A percentile compares a stretch with the other conserved stretches of the same genome.
These are phyloP conservation scores for Candida sphagnicola DNA, from an alignment of 805 yeast genomes.

Conservation along the genomic window DNA sequence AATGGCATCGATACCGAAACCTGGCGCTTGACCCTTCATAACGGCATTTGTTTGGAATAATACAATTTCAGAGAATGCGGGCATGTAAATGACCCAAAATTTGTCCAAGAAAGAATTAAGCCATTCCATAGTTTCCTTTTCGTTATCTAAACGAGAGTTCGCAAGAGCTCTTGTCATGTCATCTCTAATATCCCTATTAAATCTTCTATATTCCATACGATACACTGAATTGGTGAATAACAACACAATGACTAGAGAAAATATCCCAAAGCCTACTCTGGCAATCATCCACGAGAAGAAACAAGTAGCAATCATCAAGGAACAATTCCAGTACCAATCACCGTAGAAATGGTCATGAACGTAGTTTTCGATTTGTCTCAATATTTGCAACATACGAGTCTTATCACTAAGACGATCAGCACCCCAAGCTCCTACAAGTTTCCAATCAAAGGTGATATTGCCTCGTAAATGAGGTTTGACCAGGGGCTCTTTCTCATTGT, in stretches of 20 bases:
- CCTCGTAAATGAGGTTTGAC: conserved; percentile 22
- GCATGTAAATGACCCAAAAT: conserved; percentile 89
- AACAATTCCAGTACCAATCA: conserved; percentile 70
- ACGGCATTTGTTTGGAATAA: conserved; percentile 64
- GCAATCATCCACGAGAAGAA: conserved; percentile 69
- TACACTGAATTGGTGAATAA: conserved; percentile 63
- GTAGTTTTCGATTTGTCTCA: conserved; percentile 48
- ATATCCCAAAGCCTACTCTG: conserved; percentile 58
- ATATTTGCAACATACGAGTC: conserved; percentile 16
- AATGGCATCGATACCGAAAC: conserved; percentile 74
- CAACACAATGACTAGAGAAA: conserved; percentile 57
- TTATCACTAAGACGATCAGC: conserved; percentile 18
- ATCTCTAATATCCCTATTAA: conserved; percentile 69
- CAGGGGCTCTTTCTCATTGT: no score
- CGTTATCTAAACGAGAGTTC: conserved; percentile 58
- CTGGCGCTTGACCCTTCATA: conserved; percentile 71
- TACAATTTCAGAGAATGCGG: conserved; percentile 74
- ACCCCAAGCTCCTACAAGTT: conserved; percentile 35
- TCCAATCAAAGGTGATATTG: conserved; percentile 38
- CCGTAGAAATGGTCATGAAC: conserved; percentile 65
- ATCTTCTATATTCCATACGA: conserved; percentile 69
- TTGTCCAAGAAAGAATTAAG: conserved; percentile 70
- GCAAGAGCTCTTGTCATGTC: conserved; percentile 66
- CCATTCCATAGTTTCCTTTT: conserved; percentile 78
- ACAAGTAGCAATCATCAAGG: conserved; percentile 64